Conservation (phyloP, 257 asterid species). For the Parsonsia alboflavescens region DNA sequence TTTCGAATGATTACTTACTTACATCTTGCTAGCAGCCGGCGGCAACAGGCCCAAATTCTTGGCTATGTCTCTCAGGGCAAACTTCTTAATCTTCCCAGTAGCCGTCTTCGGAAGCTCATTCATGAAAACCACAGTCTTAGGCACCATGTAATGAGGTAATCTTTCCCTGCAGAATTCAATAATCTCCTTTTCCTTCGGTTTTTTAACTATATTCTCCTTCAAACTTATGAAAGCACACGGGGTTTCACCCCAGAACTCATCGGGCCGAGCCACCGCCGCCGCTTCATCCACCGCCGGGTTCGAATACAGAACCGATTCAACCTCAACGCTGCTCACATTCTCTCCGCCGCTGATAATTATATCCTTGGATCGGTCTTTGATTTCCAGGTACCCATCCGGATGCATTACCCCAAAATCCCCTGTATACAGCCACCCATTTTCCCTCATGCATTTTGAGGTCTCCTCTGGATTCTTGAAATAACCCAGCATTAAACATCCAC, state of each 20-base stretch:
- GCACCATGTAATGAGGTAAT: constrained; percentile 73
- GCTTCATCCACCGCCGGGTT: constrained; percentile 63
- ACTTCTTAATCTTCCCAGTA: constrained; percentile 69
- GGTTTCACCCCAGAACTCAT: constrained; percentile 76
- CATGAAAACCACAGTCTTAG: constrained; percentile 60
- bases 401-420: constrained; percentile 81
- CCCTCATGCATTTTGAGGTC: constrained; percentile 39
- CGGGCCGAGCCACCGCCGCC: constrained; percentile 84
- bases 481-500: constrained; percentile 63
- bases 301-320: constrained; percentile 60
- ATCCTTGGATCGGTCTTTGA: constrained; percentile 69
- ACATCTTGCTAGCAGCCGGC: background rate
- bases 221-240: constrained; percentile 72
- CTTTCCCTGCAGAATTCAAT: constrained; percentile 46
- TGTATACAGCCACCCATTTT: constrained; percentile 64
- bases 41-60: constrained; percentile 21
- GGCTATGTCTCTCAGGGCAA: constrained; percentile 43
- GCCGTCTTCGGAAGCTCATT: constrained; percentile 65
- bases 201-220: constrained; percentile 23
- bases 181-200: constrained; percentile 41
- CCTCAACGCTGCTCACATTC: constrained; percentile 79
- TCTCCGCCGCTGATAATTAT: constrained; percentile 71
- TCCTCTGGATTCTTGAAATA: constrained; percentile 54
- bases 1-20: background rate
- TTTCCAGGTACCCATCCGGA: constrained; percentile 65